Evolutionary conservation across 805 yeast genomes (phyloP).

Genomic region (Cyberlindnera samutprakarnensis): DNA sequence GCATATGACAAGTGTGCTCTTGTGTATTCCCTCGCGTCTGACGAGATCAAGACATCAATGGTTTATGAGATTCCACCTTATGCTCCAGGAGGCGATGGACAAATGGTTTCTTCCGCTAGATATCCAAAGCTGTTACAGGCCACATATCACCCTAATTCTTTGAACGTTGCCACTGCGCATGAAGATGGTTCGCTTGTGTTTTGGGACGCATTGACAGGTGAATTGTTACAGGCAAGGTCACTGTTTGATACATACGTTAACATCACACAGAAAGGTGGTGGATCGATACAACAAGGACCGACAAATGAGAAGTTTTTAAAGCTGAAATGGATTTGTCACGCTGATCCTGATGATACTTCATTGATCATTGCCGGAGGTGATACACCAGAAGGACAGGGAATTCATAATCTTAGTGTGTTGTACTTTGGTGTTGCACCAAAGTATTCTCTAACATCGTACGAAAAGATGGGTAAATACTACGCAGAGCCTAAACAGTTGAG

Average conservation of each 20-base stretch:
- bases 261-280: constrained; percentile 28
- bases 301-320: constrained; percentile 35
- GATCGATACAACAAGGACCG: constrained; percentile 16
- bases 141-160: constrained; percentile 88
- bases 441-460: constrained; percentile 75
- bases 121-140: constrained; percentile 43
- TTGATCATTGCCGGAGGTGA: constrained; percentile 67
- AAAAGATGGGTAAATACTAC: constrained; percentile 74
- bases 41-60: constrained; percentile 47
- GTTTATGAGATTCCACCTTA: constrained; percentile 58
- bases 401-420: constrained; percentile 43
- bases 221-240: constrained; percentile 66
- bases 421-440: constrained; percentile 78
- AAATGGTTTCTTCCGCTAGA: constrained; percentile 24
- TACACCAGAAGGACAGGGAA: constrained; percentile 32
- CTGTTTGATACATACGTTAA: constrained; percentile 60
- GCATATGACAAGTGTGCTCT: constrained; percentile 67
- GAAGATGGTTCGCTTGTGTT: constrained; percentile 80
- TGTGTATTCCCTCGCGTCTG: constrained; percentile 57
- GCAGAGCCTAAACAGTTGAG: constrained; percentile 49
- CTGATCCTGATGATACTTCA: constrained; percentile 75
- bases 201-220: constrained; percentile 86
- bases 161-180: constrained; percentile 73
- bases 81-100: constrained; percentile 63
- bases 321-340: constrained; percentile 71